These are phyloP conservation scores for Vigna nakashimae DNA, from an alignment of 306 rosid species.

Conservation along the genomic window DNA sequence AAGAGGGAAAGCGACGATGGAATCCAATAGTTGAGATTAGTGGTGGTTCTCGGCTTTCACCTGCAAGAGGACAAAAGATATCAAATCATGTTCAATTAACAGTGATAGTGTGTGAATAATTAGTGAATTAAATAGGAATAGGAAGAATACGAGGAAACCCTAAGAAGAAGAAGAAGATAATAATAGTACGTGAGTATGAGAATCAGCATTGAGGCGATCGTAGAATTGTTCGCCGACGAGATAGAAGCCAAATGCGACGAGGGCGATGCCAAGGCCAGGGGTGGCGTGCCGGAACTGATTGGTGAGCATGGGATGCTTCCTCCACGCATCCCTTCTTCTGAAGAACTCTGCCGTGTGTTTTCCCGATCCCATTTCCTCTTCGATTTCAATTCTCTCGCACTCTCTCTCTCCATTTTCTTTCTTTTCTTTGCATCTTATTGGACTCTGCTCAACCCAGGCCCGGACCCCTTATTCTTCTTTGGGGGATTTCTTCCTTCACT, in stretches of 20 bases:
- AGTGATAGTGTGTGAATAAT: background rate
- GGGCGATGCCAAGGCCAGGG: constrained; percentile 91
- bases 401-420: background rate
- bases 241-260: constrained; percentile 89
- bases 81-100: background rate
- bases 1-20: constrained; percentile 24
- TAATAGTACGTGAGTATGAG: constrained; percentile 12
- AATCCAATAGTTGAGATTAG: constrained; percentile 19
- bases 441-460: background rate
- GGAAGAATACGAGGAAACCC: background rate
- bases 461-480: background rate
- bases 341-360: constrained; percentile 78
- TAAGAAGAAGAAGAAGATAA: background rate
- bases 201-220: constrained; percentile 50
- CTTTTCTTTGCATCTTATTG: background rate
- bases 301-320: constrained; percentile 87
- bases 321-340: constrained; percentile 92
- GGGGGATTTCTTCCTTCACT: too few relatives aligned
- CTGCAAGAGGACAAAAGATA: constrained; percentile 38
- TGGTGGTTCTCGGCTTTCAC: constrained; percentile 48
- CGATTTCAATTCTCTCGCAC: background rate
- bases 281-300: constrained; percentile 91
- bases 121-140: background rate
- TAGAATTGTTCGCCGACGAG: constrained; percentile 87
- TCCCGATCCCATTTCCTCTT: constrained; percentile 47